Evolutionary conservation across 23 red algal species (phyloP).

Genomic region (Gracilaria caudata): DNA sequence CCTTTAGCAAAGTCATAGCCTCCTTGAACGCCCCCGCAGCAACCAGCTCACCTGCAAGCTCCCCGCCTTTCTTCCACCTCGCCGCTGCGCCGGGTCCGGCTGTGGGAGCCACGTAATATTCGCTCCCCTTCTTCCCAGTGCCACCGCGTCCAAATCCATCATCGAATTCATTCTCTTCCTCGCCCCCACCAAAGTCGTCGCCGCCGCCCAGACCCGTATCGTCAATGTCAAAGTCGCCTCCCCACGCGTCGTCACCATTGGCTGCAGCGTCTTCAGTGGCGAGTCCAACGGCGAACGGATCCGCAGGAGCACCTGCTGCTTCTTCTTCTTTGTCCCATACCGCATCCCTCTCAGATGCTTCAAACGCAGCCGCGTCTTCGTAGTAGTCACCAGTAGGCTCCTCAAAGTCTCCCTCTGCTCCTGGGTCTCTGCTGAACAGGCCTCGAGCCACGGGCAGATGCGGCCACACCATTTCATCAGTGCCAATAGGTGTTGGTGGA

Average conservation of each 20-base stretch:
- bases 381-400: conserved; percentile 90
- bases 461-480: conserved; percentile 73
- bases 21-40: conserved; percentile 86
- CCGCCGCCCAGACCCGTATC: conserved; percentile 35
- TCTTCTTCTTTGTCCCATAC: conserved; percentile 63
- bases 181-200: conserved; percentile 22
- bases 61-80: conserved; percentile 63
- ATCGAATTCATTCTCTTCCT: conserved; percentile 55
- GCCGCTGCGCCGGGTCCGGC: conserved; percentile 41
- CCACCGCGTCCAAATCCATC: conserved; percentile 4
- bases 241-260: conserved; percentile 75
- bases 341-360: conserved; percentile 72
- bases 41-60: conserved; percentile 82
- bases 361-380: conserved; percentile 92
- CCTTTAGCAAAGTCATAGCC: conserved; percentile 70
- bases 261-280: conserved; percentile 44
- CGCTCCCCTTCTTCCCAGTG: conserved; percentile 4
- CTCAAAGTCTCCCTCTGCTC: conserved; percentile 80
- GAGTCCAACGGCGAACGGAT: conserved; percentile 84
- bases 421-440: conserved; percentile 80
- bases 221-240: conserved; percentile 82
- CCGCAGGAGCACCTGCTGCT: conserved; percentile 38
- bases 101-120: conserved; percentile 84
- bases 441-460: conserved; percentile 72
- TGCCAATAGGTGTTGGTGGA: conserved; percentile 68